These are phyloP conservation scores for Ramularia endophylla DNA, from an alignment of 2,329 filamentous ascomycete species.

Conservation along the genomic window DNA sequence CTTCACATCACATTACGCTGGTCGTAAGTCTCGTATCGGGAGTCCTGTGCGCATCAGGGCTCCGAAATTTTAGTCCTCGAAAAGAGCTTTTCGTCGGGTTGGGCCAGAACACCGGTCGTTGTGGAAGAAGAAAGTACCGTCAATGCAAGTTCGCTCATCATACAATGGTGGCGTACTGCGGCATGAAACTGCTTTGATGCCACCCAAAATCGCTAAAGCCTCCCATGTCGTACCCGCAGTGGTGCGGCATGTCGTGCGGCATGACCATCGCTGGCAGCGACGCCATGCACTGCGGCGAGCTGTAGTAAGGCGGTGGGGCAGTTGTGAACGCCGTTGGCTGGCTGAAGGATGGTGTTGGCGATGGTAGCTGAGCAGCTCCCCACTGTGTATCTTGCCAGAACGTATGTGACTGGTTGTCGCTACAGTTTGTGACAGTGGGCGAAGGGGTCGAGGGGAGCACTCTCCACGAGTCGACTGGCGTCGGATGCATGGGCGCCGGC, in stretches of 20 bases:
- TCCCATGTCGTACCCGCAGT: slow-evolving; percentile 67
- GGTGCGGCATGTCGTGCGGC: slow-evolving; percentile 78
- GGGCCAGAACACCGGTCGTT: slow-evolving; percentile 37
- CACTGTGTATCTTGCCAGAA: slow-evolving; percentile 63
- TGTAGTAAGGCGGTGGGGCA: slow-evolving; percentile 60
- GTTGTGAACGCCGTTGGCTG: slow-evolving; percentile 67
- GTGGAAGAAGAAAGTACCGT: slow-evolving; percentile 6
- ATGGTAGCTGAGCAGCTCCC: slow-evolving; percentile 65
- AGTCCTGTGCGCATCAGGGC: slow-evolving; percentile 37
- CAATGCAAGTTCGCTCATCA: slow-evolving; percentile 49
- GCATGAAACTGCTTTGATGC: slow-evolving; percentile 79
- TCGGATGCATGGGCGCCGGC: slow-evolving; percentile 59
- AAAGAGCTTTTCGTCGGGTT: slow-evolving; percentile 28
- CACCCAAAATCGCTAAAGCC: slow-evolving; percentile 77
- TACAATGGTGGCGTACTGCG: slow-evolving; percentile 67
- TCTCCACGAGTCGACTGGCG: slow-evolving; percentile 80
- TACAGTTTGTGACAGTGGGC: slow-evolving; percentile 60
- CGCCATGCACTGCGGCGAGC: slow-evolving; percentile 66
- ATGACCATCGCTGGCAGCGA: slow-evolving; percentile 72
- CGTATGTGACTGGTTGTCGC: slow-evolving; percentile 62
- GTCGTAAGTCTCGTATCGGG: slow-evolving; percentile 39
- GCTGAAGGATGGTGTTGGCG: slow-evolving; percentile 73
- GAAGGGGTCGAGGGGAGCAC: slow-evolving; percentile 84
- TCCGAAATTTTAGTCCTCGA: slow-evolving; percentile 16
- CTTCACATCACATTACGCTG: slow-evolving; percentile 25